Conservation (phyloP, 305 asterid species). For the Striga hermonthica region DNA sequence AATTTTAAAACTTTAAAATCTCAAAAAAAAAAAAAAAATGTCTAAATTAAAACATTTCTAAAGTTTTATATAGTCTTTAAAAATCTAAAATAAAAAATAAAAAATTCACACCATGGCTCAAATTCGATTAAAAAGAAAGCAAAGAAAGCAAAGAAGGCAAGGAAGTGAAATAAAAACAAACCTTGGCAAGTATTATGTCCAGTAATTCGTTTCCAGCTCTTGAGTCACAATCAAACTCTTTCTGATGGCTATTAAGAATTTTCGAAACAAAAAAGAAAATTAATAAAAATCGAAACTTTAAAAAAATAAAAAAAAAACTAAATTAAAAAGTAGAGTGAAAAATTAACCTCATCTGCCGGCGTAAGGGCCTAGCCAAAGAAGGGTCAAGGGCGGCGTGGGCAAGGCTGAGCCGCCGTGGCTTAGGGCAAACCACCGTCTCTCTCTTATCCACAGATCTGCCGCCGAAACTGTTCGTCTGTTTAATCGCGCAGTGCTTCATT, state of each 20-base stretch:
- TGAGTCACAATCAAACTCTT: slow-evolving; percentile 68
- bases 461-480: slow-evolving; percentile 48
- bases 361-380: slow-evolving; percentile 37
- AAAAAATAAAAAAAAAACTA: background rate
- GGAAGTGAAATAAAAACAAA: slow-evolving; percentile 23
- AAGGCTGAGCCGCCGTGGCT: slow-evolving; percentile 70
- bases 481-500: slow-evolving; percentile 67
- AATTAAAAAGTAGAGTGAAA: background rate
- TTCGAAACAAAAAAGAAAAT: background rate
- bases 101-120: background rate
- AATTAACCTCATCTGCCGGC: slow-evolving; percentile 69
- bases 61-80: too few species aligned
- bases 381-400: slow-evolving; percentile 49
- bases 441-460: slow-evolving; percentile 40
- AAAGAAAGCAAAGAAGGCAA: too few species aligned
- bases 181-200: slow-evolving; percentile 89
- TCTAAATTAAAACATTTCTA: too few species aligned
- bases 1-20: too few species aligned
- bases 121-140: too few species aligned
- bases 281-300: background rate
- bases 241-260: slow-evolving; percentile 59
- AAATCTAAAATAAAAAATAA: too few species aligned
- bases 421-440: slow-evolving; percentile 75
- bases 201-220: slow-evolving; percentile 84
- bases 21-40: slow-evolving; percentile 23